These are phyloP conservation scores for Candida patagonica DNA, from an alignment of 805 yeast genomes.

Conservation along the genomic window DNA sequence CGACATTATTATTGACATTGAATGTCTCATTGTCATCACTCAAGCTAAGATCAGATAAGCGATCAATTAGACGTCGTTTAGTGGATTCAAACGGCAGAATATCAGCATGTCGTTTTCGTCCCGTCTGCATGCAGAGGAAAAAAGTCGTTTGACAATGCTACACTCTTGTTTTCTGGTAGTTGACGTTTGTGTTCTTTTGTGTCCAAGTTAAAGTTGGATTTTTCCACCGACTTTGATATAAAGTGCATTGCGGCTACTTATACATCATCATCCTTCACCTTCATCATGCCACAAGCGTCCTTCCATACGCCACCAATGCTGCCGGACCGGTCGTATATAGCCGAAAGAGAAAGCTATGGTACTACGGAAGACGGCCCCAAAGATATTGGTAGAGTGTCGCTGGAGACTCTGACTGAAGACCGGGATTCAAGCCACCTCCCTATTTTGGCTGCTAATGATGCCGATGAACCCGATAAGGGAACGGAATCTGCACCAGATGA, in stretches of 20 bases:
- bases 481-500: background rate
- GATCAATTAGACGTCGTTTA: conserved; percentile 34
- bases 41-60: conserved; percentile 8
- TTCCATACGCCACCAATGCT: conserved; percentile 2
- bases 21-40: background rate
- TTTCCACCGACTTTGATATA: no score
- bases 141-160: no score
- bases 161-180: no score
- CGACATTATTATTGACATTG: background rate
- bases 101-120: conserved; percentile 5
- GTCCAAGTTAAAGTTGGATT: no score
- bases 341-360: conserved; percentile 3
- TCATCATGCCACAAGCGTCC: background rate
- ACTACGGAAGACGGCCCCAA: background rate
- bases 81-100: conserved; percentile 2
- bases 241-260: no score
- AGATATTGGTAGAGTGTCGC: background rate
- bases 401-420: background rate
- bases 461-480: background rate
- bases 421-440: no score
- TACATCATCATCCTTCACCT: conserved; percentile 1
- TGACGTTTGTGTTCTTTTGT: no score
- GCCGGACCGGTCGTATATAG: conserved; percentile 4
- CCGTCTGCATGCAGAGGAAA: no score
- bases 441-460: background rate